A percentile compares a stretch with the other conserved stretches of the same genome.
Conservation (phyloP, 1,139 yeast genomes). For the Pichia terricola region DNA sequence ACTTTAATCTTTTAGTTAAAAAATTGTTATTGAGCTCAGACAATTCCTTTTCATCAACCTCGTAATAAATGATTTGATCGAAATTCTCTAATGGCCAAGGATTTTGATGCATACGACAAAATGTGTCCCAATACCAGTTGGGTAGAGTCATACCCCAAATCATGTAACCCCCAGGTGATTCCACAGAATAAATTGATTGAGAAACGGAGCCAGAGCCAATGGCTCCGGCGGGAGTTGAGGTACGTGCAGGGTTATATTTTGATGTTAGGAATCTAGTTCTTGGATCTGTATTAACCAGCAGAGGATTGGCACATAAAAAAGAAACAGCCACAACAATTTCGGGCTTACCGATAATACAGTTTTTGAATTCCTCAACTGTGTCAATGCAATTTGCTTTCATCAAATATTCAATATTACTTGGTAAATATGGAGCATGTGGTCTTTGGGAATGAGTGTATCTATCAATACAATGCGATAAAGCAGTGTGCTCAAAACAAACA, state of each 20-base stretch:
- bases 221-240: conserved; percentile 32
- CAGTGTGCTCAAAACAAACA: conserved; percentile 27
- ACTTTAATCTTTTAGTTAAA: conserved; percentile 24
- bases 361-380: conserved; percentile 26
- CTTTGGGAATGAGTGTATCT: conserved; percentile 30
- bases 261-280: conserved; percentile 28
- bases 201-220: conserved; percentile 29
- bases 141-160: conserved; percentile 33
- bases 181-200: conserved; percentile 30
- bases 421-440: conserved; percentile 31
- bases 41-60: conserved; percentile 27
- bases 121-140: conserved; percentile 31
- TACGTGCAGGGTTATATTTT: conserved; percentile 32
- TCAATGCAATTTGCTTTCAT: conserved; percentile 27
- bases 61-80: conserved; percentile 31
- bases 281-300: conserved; percentile 29
- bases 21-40: conserved; percentile 23
- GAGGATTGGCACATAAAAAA: conserved; percentile 30
- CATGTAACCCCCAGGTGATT: conserved; percentile 34
- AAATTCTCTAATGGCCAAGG: conserved; percentile 31
- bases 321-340: conserved; percentile 31
- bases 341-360: conserved; percentile 25
- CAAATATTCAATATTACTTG: conserved; percentile 27
- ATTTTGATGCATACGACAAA: conserved; percentile 23
- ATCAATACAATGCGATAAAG: conserved; percentile 27